Conservation (phyloP, 2,329 filamentous ascomycete species). For the Aspergillus latus region DNA sequence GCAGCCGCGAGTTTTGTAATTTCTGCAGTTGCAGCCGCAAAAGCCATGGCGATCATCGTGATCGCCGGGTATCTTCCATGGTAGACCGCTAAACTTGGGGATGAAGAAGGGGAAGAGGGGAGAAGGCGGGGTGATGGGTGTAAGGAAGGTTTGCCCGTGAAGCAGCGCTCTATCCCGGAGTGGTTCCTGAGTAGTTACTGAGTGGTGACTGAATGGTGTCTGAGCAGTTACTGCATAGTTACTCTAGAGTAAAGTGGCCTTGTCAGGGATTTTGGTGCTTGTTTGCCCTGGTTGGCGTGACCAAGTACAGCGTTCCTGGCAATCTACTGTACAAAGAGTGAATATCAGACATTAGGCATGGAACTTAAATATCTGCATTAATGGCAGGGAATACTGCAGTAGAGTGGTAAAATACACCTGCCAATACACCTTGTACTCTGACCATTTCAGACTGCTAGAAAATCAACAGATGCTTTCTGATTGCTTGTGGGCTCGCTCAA, state of each 20-base stretch:
- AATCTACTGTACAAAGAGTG: background rate
- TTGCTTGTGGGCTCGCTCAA: background rate
- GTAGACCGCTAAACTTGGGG: background rate
- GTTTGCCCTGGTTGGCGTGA: background rate
- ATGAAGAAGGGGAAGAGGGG: background rate
- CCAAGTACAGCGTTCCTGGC: background rate
- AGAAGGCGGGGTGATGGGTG: background rate
- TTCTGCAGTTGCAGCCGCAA: background rate
- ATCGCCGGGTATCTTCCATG: background rate
- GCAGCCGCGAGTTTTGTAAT: background rate
- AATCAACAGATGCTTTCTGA: too few species aligned
- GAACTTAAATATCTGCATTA: background rate
- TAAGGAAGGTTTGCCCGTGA: background rate
- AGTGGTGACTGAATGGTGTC: background rate
- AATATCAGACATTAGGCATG: too few species aligned
- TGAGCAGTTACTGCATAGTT: background rate
- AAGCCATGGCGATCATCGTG: background rate
- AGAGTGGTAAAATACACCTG: background rate
- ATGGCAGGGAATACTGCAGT: background rate
- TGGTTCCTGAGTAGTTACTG: background rate
- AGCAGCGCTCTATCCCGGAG: background rate
- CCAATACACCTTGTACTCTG: too few species aligned
- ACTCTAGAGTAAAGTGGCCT: background rate
- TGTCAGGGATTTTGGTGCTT: background rate
- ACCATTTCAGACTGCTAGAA: background rate